Conservation (phyloP, 495 filamentous ascomycete genomes). For the Pseudevernia furfuracea region DNA sequence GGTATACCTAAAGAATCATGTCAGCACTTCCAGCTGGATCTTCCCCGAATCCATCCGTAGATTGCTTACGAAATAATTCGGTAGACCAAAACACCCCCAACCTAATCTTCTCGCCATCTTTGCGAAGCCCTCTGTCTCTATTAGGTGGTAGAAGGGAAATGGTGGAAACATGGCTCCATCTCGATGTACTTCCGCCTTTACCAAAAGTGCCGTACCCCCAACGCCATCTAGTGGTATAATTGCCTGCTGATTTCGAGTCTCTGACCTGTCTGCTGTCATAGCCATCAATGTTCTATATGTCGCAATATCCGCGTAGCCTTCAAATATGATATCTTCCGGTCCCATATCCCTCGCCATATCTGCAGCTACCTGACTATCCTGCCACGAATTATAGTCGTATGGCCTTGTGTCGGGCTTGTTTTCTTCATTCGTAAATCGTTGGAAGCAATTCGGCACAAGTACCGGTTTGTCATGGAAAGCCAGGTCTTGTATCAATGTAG, state of each 20-base stretch:
- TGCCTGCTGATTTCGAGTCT: constrained; percentile 46
- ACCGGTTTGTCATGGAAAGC: constrained; percentile 77
- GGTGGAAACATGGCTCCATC: constrained; percentile 98
- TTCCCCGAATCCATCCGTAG: not conserved
- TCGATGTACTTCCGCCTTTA: constrained; percentile 94
- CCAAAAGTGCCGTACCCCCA: constrained; percentile 84
- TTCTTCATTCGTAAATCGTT: constrained; percentile 73
- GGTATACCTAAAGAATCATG: constrained; percentile 57
- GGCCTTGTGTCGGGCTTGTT: constrained; percentile 65
- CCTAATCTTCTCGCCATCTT: constrained; percentile 90
- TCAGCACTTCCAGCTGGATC: constrained; percentile 19
- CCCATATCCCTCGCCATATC: constrained; percentile 71
- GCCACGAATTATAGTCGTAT: constrained; percentile 97
- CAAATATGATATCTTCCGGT: constrained; percentile 82
- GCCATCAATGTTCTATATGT: constrained; percentile 91
- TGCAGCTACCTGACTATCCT: constrained; percentile 71
- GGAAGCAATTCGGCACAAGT: constrained; percentile 92
- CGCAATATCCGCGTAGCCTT: constrained; percentile 86
- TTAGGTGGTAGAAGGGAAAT: constrained; percentile 91
- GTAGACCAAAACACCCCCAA: constrained; percentile 75
- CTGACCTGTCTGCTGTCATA: constrained; percentile 53
- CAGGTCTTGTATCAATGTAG: constrained; percentile 84
- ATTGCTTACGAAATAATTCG: constrained; percentile 84
- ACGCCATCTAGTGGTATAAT: constrained; percentile 82
- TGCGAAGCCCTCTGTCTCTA: constrained; percentile 96